Conservation (phyloP, 2,329 filamentous ascomycete species). For the Leptographium radiaticola region DNA sequence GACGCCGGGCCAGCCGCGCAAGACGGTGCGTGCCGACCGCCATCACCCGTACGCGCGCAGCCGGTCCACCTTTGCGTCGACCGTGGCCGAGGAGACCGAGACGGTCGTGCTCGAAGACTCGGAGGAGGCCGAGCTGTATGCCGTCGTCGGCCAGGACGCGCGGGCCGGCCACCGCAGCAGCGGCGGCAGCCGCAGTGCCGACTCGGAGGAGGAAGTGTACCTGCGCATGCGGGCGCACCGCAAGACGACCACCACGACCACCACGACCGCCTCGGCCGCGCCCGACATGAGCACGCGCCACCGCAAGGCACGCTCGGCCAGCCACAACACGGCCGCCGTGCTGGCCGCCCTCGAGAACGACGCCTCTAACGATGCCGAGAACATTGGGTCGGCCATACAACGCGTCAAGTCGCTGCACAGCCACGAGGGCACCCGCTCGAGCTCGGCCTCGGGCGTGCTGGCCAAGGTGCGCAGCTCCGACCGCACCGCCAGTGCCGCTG, state of each 20-base stretch:
- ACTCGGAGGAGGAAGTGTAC: constrained; percentile 75
- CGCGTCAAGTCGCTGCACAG: constrained; percentile 42
- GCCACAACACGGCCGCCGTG: constrained; percentile 61
- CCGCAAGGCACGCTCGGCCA: constrained; percentile 56
- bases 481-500: constrained; percentile 14
- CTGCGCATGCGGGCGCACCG: constrained; percentile 58
- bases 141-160: constrained; percentile 36
- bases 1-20: constrained; percentile 89
- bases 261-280: constrained; percentile 39
- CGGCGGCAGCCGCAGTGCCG: constrained; percentile 36
- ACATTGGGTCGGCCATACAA: constrained; percentile 39
- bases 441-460: constrained; percentile 41
- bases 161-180: constrained; percentile 50
- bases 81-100: constrained; percentile 45
- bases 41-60: constrained; percentile 54
- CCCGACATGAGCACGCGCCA: constrained; percentile 41
- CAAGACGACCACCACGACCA: constrained; percentile 34
- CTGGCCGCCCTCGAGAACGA: constrained; percentile 49
- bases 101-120: constrained; percentile 23
- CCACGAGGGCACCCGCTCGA: constrained; percentile 31
- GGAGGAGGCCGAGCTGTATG: constrained; percentile 29
- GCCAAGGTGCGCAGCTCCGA: constrained; percentile 46
- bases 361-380: constrained; percentile 58
- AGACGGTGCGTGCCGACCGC: constrained; percentile 63
- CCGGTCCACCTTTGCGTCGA: constrained; percentile 31